Evolutionary conservation across 1,139 yeast species (phyloP).

Genomic region (Saccharomycopsis hybrid): DNA sequence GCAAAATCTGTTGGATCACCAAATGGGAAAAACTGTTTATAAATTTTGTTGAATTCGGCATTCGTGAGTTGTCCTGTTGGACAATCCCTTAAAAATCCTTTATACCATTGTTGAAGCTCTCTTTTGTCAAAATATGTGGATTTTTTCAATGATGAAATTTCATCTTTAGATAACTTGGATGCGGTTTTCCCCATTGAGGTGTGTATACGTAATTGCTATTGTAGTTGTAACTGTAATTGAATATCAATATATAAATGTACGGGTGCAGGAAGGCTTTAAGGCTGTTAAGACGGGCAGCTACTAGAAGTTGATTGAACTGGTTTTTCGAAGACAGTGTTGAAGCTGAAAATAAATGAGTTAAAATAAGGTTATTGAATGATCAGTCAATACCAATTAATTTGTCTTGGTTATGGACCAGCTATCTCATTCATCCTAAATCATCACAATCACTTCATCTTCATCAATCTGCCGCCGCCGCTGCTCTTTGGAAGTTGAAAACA

Average conservation of each 20-base stretch:
- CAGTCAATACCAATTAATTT: too few relatives aligned
- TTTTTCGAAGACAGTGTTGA: not conserved
- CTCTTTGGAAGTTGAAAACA: too few relatives aligned
- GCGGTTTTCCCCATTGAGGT: constrained; percentile 85
- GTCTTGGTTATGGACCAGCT: too few relatives aligned
- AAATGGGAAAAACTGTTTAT: constrained; percentile 95
- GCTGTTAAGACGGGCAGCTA: too few relatives aligned
- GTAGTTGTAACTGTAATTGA: too few relatives aligned
- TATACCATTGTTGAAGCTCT: constrained; percentile 97
- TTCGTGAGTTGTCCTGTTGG: constrained; percentile 85
- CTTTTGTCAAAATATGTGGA: constrained; percentile 90
- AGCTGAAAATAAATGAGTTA: constrained; percentile 2
- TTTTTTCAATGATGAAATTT: constrained; percentile 71
- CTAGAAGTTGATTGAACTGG: too few relatives aligned
- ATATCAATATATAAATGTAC: too few relatives aligned
- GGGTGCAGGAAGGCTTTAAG: too few relatives aligned
- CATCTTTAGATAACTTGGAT: constrained; percentile 88
- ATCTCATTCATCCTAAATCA: too few relatives aligned
- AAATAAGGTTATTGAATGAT: too few relatives aligned
- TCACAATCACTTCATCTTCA: too few relatives aligned
- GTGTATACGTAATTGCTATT: not conserved
- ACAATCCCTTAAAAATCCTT: constrained; percentile 90
- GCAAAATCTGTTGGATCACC: constrained; percentile 95
- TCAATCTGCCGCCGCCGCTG: too few relatives aligned
- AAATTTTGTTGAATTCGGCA: constrained; percentile 85